Conservation (phyloP, 1,139 yeast genomes). For the Lodderomyces elongisporus region DNA sequence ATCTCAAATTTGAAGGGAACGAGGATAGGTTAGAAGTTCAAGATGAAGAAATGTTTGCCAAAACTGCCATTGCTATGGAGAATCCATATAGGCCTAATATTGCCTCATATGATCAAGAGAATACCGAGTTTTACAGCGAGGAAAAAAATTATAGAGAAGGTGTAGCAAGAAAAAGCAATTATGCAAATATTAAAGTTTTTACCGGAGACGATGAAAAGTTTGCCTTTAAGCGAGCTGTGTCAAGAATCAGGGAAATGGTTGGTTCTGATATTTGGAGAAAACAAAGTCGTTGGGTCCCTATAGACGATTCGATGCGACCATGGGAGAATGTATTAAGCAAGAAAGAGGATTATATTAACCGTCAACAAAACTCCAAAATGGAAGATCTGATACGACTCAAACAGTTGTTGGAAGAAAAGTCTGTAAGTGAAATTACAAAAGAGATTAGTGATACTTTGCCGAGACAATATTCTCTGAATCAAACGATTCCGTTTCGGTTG, state of each 20-base stretch:
- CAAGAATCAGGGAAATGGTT: conserved; percentile 65
- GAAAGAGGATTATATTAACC: background rate
- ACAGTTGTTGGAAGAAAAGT: conserved; percentile 6
- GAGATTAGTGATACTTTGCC: conserved; percentile 19
- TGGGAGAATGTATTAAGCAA: conserved; percentile 41
- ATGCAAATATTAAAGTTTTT: conserved; percentile 48
- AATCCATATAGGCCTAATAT: conserved; percentile 70
- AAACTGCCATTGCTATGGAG: conserved; percentile 53
- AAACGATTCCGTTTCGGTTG: conserved; percentile 23
- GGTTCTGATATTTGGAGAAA: conserved; percentile 50
- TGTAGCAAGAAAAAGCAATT: conserved; percentile 10
- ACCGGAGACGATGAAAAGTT: conserved; percentile 78
- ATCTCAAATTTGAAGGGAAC: conserved; percentile 13
- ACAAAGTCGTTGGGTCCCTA: conserved; percentile 49
- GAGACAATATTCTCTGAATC: conserved; percentile 19
- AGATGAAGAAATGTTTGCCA: conserved; percentile 67
- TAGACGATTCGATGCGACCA: conserved; percentile 49
- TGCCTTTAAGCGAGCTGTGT: conserved; percentile 69
- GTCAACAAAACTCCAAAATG: background rate
- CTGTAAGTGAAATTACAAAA: conserved; percentile 12
- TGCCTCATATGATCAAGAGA: conserved; percentile 49
- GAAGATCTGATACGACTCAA: conserved; percentile 3
- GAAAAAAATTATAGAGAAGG: background rate
- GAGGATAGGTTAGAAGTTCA: conserved; percentile 40
- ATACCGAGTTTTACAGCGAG: conserved; percentile 33